phyloP scores from a whole-genome alignment of 139 green algal genomes.

The Chlorella vulgaris region DNA sequence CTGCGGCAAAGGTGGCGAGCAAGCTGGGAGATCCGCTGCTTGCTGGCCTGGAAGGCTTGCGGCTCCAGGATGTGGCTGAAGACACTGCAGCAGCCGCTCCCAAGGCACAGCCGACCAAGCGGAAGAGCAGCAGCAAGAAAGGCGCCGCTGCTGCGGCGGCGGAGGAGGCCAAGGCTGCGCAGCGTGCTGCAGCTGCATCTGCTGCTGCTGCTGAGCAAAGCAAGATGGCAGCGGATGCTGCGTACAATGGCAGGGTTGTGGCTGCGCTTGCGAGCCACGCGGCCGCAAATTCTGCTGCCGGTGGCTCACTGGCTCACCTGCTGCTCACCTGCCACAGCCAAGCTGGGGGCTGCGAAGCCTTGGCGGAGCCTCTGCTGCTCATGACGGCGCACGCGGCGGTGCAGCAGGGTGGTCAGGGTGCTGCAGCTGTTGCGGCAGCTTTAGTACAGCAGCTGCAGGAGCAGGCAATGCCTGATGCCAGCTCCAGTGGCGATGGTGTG shows the following conservation, averaged over 20 bases:
- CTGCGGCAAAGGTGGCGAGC: conserved; percentile 2
- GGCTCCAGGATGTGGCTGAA: not conserved
- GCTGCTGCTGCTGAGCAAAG: not conserved
- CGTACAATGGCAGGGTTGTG: conserved; percentile 19
- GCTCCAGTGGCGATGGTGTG: no score
- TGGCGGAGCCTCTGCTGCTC: conserved; percentile 11
- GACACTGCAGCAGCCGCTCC: no score
- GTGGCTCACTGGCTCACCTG: not conserved
- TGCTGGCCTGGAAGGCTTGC: not conserved
- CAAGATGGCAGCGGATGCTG: not conserved
- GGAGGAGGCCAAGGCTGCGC: not conserved
- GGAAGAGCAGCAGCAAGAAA: conserved; percentile 10
- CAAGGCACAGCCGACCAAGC: not conserved
- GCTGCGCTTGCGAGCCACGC: conserved; percentile 1
- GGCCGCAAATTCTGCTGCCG: not conserved
- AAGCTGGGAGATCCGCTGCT: conserved; percentile 19
- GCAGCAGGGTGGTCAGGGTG: not conserved
- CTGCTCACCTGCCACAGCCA: not conserved
- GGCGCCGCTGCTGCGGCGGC: not conserved
- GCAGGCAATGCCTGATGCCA: not conserved
- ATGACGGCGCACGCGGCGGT: conserved; percentile 16
- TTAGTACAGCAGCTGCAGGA: not conserved
- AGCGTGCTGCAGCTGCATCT: not conserved
- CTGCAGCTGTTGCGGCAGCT: not conserved
- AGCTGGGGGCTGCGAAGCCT: not conserved